Conservation (phyloP, 2,329 filamentous ascomycete species). For the Claviceps paspali region DNA sequence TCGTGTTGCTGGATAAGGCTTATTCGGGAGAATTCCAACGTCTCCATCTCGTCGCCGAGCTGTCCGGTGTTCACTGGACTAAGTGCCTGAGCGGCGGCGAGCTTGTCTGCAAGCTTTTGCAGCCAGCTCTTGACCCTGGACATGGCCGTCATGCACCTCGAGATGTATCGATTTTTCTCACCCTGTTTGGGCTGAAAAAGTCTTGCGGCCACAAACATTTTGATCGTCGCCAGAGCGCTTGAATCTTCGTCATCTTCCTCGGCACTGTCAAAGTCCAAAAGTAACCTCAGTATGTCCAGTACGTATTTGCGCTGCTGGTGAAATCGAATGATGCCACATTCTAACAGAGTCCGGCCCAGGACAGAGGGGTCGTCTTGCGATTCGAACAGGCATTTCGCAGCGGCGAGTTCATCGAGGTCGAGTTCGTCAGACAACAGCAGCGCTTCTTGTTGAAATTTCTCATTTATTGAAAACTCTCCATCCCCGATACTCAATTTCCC, state of each 20-base stretch:
- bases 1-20: conserved; percentile 86
- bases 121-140: conserved; percentile 62
- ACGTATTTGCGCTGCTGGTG: conserved; percentile 73
- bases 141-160: conserved; percentile 65
- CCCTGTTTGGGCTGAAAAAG: conserved; percentile 17
- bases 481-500: conserved; percentile 62
- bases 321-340: conserved; percentile 73
- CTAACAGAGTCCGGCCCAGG: conserved; percentile 57
- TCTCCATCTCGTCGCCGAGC: conserved; percentile 53
- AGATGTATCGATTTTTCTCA: conserved; percentile 46
- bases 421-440: conserved; percentile 76
- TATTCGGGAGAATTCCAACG: conserved; percentile 62
- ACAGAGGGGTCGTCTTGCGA: conserved; percentile 53
- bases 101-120: conserved; percentile 57
- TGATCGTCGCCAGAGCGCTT: conserved; percentile 17
- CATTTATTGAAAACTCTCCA: conserved; percentile 65
- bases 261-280: conserved; percentile 48
- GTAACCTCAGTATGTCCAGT: conserved; percentile 68
- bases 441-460: conserved; percentile 71
- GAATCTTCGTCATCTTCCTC: conserved; percentile 37
- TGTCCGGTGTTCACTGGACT: conserved; percentile 41
- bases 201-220: conserved; percentile 19
- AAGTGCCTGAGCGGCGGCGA: conserved; percentile 60
- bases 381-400: conserved; percentile 60
- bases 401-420: conserved; percentile 77